Percentiles rank a stretch among this genome's conserved stretches.
Evolutionary conservation across 768 basidiomycete species (phyloP).

Genomic region (Mrakia gelida): DNA sequence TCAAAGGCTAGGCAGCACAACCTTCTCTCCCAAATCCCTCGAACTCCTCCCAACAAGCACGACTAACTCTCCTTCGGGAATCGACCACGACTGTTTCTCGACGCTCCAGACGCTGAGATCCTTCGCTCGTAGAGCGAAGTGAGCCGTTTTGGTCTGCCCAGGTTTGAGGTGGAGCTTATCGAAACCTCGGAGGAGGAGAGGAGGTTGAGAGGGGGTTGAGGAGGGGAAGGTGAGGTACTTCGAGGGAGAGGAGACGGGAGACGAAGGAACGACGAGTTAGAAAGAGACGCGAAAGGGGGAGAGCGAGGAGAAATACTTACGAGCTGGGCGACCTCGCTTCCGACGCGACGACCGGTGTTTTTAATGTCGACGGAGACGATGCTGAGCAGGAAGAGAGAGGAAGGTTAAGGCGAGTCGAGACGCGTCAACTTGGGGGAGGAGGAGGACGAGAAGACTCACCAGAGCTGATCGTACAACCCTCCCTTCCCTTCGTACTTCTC

Average conservation of each 20-base stretch:
- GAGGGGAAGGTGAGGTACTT: slow-evolving; percentile 28
- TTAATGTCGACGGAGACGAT: slow-evolving; percentile 40
- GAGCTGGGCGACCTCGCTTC: slow-evolving; percentile 45
- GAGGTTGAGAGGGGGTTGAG: slow-evolving; percentile 19
- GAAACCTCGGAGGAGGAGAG: slow-evolving; percentile 22
- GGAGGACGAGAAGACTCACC: background rate
- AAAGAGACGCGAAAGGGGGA: background rate
- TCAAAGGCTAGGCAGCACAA: background rate
- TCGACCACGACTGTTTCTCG: slow-evolving; percentile 8
- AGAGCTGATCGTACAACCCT: slow-evolving; percentile 41
- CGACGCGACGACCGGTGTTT: slow-evolving; percentile 43
- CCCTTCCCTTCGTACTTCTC: slow-evolving; percentile 40
- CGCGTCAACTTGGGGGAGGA: background rate
- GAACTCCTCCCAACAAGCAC: slow-evolving; percentile 16
- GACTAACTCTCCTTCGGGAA: background rate
- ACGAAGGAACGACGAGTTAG: background rate
- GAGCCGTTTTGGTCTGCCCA: background rate
- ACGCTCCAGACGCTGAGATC: slow-evolving; percentile 25
- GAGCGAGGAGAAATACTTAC: background rate
- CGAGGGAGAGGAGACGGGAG: too few species aligned
- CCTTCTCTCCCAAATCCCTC: background rate
- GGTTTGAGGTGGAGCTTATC: slow-evolving; percentile 13
- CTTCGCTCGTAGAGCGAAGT: slow-evolving; percentile 6
- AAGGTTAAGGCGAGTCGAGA: background rate
- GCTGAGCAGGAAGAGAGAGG: slow-evolving; percentile 29